Base-by-base conservation (phyloP, 2,329 filamentous ascomycete genomes). In the Fusarium sp. region DNA sequence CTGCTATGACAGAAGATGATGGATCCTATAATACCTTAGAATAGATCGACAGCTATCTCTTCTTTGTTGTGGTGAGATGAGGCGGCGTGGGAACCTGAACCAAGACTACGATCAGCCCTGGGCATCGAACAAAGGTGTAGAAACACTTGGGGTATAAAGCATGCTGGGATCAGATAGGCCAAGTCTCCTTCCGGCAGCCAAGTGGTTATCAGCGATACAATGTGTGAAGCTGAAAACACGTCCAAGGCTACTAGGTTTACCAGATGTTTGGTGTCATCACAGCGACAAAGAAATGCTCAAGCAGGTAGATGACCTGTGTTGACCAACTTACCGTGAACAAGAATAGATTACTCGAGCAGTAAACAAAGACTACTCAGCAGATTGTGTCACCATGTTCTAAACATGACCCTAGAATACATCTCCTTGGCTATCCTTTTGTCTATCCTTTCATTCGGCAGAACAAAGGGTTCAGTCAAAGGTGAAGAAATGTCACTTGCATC, bases 401-500 rank as follows among this genome's bases (percentile, higher is more conserved):
- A 16, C 29, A 9, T 8, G n/a, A 40, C 7, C 22, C 50, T 10
- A 36, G 40, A 59, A 33, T n/a, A 50, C 16, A 40, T 33, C 18
- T 27, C 18, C 22, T 42, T 64, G 27, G 16, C 36, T 36, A 58
- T 22, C 25, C 36, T 35, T 64, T 35, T 18, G 31, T n/a, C 18
- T 14, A 31, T 29, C 22, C 29, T 67, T 66, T 71, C 45, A 67
- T 56, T 45, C n/a, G n/a, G 42, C 29, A 63, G 45, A 59, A 66
- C 20, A 59, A 67, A 65, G 64, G 33, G 13, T 25, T 52, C 54
- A 16, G 31, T 14, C 11, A 50, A 59, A 57, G 54, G 66, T 29
- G 47, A 38, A 73, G 58, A 70, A 74, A 86, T 90, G 89, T 91
- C 85, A 85, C 86, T 90, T 90, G 88, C 86, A 86, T 90, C 87